Conservation (phyloP, 2,329 filamentous ascomycete species). For the Hansfordia pulvinata region DNA sequence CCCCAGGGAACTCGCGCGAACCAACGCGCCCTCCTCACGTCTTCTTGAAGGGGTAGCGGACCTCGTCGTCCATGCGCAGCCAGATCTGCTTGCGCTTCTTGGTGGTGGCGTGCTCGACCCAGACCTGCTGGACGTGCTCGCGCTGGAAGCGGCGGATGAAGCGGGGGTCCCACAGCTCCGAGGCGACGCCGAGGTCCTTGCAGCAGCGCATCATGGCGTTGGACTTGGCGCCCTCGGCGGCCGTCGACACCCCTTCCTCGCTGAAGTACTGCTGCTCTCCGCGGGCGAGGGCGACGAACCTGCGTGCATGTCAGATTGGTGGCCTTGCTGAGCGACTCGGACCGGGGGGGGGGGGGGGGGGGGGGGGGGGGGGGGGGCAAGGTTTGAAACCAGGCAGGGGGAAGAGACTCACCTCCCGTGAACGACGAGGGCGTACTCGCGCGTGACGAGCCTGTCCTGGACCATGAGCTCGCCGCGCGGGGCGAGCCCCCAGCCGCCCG, state of each 20-base stretch:
- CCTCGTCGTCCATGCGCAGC: conserved; percentile 68
- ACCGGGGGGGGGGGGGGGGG: conserved; percentile 1
- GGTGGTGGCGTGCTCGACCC: conserved; percentile 75
- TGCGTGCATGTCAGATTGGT: conserved; percentile 22
- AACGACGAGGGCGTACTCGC: conserved; percentile 85
- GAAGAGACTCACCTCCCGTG: conserved; percentile 59
- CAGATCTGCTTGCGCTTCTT: conserved; percentile 88
- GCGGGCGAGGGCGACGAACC: conserved; percentile 81
- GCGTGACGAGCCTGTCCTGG: conserved; percentile 65
- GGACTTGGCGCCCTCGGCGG: conserved; percentile 92
- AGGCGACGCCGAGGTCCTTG: conserved; percentile 91
- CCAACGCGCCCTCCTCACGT: conserved; percentile 3
- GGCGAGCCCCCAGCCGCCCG: conserved; percentile 89
- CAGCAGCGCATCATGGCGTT: conserved; percentile 97
- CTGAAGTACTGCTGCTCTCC: conserved; percentile 93
- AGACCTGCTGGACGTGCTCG: conserved; percentile 61
- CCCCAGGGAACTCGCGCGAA: too few relatives aligned
- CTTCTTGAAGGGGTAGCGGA: conserved; percentile 47
- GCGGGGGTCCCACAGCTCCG: conserved; percentile 90
- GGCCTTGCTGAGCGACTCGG: not conserved
- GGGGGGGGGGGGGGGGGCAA: conserved; percentile 1
- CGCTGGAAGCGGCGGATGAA: conserved; percentile 78
- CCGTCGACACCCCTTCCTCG: conserved; percentile 80
- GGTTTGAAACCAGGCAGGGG: not conserved
- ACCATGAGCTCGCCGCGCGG: conserved; percentile 77